These are phyloP conservation scores for Diaporthe australafricana DNA, from an alignment of 2,329 filamentous ascomycete species.

Conservation along the genomic window DNA sequence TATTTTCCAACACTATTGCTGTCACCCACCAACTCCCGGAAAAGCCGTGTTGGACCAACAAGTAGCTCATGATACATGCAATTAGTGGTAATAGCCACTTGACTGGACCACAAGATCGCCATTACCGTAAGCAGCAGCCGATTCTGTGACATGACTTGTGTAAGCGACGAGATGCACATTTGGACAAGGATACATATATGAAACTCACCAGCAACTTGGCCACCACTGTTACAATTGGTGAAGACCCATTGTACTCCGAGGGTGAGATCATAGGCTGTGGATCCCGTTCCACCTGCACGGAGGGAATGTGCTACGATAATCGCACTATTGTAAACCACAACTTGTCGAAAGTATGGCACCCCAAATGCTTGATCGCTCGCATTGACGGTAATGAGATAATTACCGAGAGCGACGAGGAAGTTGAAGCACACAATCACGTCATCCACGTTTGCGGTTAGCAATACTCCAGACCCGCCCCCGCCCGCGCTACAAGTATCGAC, in stretches of 20 bases:
- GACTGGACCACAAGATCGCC: background rate
- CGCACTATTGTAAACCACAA: background rate
- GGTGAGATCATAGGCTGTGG: background rate
- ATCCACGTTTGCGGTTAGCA: background rate
- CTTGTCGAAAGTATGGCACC: background rate
- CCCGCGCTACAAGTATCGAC: background rate
- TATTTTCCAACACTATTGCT: background rate
- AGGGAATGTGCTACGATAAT: background rate
- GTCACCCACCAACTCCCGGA: background rate
- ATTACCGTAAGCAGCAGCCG: background rate
- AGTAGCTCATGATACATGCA: background rate
- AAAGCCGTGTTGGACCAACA: background rate
- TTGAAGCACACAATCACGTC: constrained; percentile 8
- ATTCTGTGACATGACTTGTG: background rate
- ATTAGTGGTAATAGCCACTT: background rate
- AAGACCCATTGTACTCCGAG: background rate
- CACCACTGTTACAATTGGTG: background rate
- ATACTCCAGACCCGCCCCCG: background rate
- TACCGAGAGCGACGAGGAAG: background rate
- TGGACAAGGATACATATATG: background rate
- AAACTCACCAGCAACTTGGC: background rate
- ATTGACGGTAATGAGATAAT: background rate
- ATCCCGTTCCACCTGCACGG: background rate
- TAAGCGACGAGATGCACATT: background rate
- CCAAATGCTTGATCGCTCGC: background rate